A percentile compares a stretch with the other conserved stretches of the same genome.
phyloP scores from a whole-genome alignment of 768 basidiomycete species.

The Agrocybe praecox region DNA sequence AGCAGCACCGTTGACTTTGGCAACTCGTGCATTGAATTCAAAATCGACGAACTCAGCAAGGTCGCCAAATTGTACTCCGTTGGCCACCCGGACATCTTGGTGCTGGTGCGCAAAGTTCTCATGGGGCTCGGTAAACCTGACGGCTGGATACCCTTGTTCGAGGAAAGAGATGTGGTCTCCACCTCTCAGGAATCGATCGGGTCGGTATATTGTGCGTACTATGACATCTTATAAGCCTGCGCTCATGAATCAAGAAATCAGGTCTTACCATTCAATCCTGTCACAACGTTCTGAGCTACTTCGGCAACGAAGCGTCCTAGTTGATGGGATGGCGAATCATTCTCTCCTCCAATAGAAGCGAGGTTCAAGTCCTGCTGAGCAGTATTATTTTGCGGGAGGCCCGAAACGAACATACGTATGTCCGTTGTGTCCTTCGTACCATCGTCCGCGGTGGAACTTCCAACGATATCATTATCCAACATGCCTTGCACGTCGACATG shows the following conservation, averaged over 20 bases:
- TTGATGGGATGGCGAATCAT: constrained; percentile 53
- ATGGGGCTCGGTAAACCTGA: constrained; percentile 58
- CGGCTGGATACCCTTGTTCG: constrained; percentile 49
- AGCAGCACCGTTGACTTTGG: constrained; percentile 51
- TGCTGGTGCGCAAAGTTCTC: constrained; percentile 63
- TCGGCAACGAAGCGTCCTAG: constrained; percentile 55
- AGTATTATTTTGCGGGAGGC: constrained; percentile 48
- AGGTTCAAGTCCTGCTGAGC: constrained; percentile 33
- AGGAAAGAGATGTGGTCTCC: constrained; percentile 58
- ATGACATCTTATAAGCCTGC: neutral
- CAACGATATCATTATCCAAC: constrained; percentile 61
- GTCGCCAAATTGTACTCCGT: constrained; percentile 59
- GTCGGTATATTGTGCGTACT: constrained; percentile 55
- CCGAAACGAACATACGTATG: constrained; percentile 54
- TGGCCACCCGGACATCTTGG: constrained; percentile 52
- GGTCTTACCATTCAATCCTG: constrained; percentile 51
- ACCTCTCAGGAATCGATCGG: constrained; percentile 57
- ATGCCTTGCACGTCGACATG: constrained; percentile 57
- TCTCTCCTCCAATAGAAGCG: constrained; percentile 51
- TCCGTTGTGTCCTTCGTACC: constrained; percentile 46
- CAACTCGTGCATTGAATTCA: constrained; percentile 52
- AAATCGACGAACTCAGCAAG: constrained; percentile 56
- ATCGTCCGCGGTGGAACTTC: constrained; percentile 51
- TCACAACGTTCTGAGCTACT: constrained; percentile 48
- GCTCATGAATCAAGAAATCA: neutral